Percentiles rank a stretch among this genome's conserved stretches.
Evolutionary conservation across 164 flowering plant genomes (phyloP).

Genomic region (Saururus chinensis): DNA sequence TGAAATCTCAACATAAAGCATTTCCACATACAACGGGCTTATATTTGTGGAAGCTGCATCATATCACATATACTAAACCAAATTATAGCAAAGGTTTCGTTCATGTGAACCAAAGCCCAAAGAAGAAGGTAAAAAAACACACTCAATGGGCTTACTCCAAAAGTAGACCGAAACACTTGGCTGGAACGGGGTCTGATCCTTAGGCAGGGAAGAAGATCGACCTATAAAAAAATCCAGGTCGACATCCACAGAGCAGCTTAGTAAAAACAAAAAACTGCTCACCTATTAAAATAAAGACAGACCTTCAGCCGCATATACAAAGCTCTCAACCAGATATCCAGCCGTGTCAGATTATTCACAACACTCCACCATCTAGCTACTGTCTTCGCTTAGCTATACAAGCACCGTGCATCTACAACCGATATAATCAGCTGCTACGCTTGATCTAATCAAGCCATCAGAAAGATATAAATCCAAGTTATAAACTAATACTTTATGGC

Average conservation of each 20-base stretch:
- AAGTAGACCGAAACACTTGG: not conserved
- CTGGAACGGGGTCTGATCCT: not conserved
- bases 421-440: not conserved
- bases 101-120: not conserved
- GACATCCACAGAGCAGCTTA: conserved; percentile 36
- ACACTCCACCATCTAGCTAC: not conserved
- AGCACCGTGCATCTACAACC: not conserved
- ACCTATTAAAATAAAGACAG: conserved; percentile 13
- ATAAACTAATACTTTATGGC: not conserved
- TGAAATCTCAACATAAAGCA: no score
- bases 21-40: no score
- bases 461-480: not conserved
- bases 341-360: conserved; percentile 12
- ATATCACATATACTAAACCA: no score
- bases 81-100: no score
- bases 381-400: not conserved
- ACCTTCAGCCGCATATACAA: conserved; percentile 14
- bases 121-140: not conserved
- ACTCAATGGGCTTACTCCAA: not conserved
- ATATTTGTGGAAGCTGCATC: no score
- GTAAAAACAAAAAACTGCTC: conserved; percentile 21
- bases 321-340: conserved; percentile 12
- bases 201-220: conserved; percentile 17
- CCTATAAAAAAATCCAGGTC: conserved; percentile 36
- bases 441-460: not conserved